Evolutionary conservation across 2,329 filamentous ascomycete species (phyloP).

Genomic region (Ceratocystis lukuohia): DNA sequence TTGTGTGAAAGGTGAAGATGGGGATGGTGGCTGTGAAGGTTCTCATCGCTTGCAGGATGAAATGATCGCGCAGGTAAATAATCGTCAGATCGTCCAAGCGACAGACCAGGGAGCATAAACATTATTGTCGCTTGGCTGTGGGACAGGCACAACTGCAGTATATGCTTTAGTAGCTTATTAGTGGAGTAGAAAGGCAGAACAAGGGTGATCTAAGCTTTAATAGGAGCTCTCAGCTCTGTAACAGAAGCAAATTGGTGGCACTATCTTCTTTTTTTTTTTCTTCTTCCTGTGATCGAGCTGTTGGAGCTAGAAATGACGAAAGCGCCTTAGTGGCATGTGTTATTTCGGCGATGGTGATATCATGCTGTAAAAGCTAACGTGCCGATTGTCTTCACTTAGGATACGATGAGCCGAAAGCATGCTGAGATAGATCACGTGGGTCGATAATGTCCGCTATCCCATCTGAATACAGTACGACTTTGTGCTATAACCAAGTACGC

Average conservation of each 20-base stretch:
- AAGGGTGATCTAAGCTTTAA: neutral
- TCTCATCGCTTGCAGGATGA: neutral
- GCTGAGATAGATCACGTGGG: neutral
- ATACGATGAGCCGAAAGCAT: neutral
- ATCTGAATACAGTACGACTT: neutral
- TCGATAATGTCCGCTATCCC: neutral
- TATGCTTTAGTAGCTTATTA: neutral
- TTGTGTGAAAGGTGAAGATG: too few relatives aligned
- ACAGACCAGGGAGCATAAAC: conserved; percentile 8
- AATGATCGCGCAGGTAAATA: neutral
- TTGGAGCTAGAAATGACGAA: neutral
- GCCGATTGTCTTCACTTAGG: neutral
- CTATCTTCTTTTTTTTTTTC: neutral
- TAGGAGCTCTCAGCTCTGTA: neutral
- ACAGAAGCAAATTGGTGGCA: neutral
- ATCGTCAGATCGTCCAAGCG: conserved; percentile 10
- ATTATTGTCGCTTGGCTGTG: conserved; percentile 4
- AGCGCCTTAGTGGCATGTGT: neutral
- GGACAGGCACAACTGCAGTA: neutral
- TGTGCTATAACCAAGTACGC: neutral
- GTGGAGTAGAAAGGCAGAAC: conserved; percentile 1
- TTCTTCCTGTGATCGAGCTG: neutral
- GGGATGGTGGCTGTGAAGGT: neutral
- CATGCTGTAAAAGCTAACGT: neutral
- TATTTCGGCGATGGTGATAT: neutral